Conservation (phyloP, 2,329 filamentous ascomycete species). For the Berkeleyomyces rouxiae region DNA sequence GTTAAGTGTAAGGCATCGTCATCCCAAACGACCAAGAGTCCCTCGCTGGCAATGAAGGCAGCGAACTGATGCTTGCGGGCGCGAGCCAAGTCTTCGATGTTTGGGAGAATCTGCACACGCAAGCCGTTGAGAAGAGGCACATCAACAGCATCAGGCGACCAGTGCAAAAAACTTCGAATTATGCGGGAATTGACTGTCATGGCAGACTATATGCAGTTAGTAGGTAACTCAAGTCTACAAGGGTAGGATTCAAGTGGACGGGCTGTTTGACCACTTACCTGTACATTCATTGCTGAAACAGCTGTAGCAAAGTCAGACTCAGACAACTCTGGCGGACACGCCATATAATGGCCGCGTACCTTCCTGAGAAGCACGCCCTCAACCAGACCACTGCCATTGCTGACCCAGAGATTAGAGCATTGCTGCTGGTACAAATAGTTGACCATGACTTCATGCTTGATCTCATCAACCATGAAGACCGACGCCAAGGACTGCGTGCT, state of each 20-base stretch:
- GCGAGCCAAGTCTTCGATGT: conserved; percentile 50
- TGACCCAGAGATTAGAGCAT: conserved; percentile 57
- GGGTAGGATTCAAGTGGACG: background rate
- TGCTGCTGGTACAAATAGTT: conserved; percentile 72
- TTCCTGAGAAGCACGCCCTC: conserved; percentile 62
- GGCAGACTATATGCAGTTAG: conserved; percentile 36
- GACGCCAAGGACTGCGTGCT: background rate
- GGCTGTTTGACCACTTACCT: conserved; percentile 28
- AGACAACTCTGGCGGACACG: conserved; percentile 49
- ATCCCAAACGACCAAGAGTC: conserved; percentile 65
- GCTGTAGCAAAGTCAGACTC: conserved; percentile 47
- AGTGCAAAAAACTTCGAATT: conserved; percentile 61
- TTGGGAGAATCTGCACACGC: conserved; percentile 59
- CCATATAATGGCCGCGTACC: conserved; percentile 50
- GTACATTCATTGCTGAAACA: conserved; percentile 53
- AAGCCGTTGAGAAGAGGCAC: conserved; percentile 62
- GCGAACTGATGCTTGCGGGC: conserved; percentile 68
- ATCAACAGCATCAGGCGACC: conserved; percentile 55
- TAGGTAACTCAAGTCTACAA: background rate
- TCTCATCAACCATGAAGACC: conserved; percentile 45
- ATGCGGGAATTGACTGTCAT: conserved; percentile 71
- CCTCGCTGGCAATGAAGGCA: conserved; percentile 57
- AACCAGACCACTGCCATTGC: conserved; percentile 47
- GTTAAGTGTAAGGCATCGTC: conserved; percentile 60
- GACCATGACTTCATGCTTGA: conserved; percentile 70